Conservation (phyloP, 1,284 basidiomycete genomes). For the Leucoagaricus sp. region DNA sequence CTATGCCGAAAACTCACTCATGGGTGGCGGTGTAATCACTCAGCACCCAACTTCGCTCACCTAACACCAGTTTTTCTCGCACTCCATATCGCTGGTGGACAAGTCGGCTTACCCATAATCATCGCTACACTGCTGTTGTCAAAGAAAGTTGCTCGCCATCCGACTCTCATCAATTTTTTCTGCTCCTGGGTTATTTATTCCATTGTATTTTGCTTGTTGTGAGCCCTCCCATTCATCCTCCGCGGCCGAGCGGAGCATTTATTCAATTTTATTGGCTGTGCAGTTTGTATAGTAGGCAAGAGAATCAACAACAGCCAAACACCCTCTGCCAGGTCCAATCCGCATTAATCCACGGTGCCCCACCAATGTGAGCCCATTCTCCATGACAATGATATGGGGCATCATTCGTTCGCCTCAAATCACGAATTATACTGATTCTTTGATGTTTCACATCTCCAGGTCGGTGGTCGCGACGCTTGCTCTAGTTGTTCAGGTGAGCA, state of each 20-base stretch:
- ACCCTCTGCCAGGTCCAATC: constrained; percentile 51
- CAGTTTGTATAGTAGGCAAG: constrained; percentile 40
- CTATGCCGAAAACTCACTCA: background rate
- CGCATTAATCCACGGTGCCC: constrained; percentile 50
- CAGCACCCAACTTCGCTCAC: constrained; percentile 19
- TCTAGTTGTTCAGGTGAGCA: constrained; percentile 49
- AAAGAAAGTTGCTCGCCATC: constrained; percentile 42
- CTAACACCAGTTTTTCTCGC: constrained; percentile 38
- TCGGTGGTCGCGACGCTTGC: constrained; percentile 46
- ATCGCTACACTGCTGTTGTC: constrained; percentile 46
- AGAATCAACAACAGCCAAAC: constrained; percentile 20
- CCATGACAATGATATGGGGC: constrained; percentile 11
- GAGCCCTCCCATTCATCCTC: constrained; percentile 25
- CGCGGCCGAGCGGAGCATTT: background rate
- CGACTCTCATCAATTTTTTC: constrained; percentile 54
- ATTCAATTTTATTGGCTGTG: background rate
- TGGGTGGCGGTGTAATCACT: background rate
- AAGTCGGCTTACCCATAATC: constrained; percentile 50
- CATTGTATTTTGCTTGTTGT: constrained; percentile 51
- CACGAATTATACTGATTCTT: background rate
- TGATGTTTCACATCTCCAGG: constrained; percentile 32
- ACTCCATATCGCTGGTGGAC: constrained; percentile 49
- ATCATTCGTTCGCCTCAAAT: background rate
- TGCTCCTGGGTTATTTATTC: constrained; percentile 56
- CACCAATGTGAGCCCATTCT: constrained; percentile 45